phyloP scores from a whole-genome alignment of 495 filamentous ascomycete genomes.

The Venustampulla echinocandica region DNA sequence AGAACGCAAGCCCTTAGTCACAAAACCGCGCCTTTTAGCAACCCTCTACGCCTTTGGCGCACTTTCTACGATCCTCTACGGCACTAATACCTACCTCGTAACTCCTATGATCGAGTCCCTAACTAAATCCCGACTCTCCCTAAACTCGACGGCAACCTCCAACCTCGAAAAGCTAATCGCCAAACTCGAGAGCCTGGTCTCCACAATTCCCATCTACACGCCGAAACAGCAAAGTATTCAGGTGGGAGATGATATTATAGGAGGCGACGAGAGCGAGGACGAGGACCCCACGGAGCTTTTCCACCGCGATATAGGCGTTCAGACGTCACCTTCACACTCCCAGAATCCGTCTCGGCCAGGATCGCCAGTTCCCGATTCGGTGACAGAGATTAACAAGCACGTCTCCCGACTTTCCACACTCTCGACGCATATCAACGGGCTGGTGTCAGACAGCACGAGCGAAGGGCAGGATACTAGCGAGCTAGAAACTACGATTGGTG shows the following conservation, averaged over 20 bases:
- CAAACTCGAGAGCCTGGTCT: slow-evolving; percentile 63
- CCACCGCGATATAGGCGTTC: slow-evolving; percentile 80
- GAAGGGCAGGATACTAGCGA: slow-evolving; percentile 30
- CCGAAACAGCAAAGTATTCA: slow-evolving; percentile 1
- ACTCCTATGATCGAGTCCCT: slow-evolving; percentile 74
- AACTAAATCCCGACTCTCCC: slow-evolving; percentile 68
- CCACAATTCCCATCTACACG: slow-evolving; percentile 33
- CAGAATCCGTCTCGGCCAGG: slow-evolving; percentile 25
- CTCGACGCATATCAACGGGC: slow-evolving; percentile 40
- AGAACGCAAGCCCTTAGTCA: slow-evolving; percentile 60
- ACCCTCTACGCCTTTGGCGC: slow-evolving; percentile 69
- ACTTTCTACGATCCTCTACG: slow-evolving; percentile 65
- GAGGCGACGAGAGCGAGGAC: slow-evolving; percentile 33
- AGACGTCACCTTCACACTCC: slow-evolving; percentile 57
- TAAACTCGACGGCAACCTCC: slow-evolving; percentile 55
- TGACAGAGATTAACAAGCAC: slow-evolving; percentile 29
- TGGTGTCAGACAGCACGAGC: slow-evolving; percentile 39
- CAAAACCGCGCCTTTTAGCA: slow-evolving; percentile 61
- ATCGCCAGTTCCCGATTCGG: slow-evolving; percentile 23
- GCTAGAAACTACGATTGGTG: slow-evolving; percentile 16
- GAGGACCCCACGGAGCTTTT: slow-evolving; percentile 75
- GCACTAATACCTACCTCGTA: slow-evolving; percentile 69
- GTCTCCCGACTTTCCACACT: slow-evolving; percentile 34
- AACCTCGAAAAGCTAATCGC: slow-evolving; percentile 63
- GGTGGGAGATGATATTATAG: slow-evolving; percentile 28